Percentiles rank a stretch among this genome's conserved stretches.
phyloP scores from a whole-genome alignment of 768 basidiomycete species.

The Rhizopogon vesiculosus region DNA sequence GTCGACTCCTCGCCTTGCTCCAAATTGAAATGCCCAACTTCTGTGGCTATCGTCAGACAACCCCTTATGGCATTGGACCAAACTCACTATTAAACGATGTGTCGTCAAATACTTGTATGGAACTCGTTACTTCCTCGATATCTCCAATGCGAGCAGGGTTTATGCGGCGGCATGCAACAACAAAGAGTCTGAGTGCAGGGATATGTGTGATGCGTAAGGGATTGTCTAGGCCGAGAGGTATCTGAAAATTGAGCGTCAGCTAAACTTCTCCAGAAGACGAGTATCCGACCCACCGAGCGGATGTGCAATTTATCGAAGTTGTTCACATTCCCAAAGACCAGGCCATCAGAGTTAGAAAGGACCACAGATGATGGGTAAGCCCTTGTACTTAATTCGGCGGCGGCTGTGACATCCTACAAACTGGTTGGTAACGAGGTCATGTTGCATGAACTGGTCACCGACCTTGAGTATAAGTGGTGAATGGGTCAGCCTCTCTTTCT shows the following conservation, averaged over 20 bases:
- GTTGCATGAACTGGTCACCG: not conserved
- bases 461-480: slow-evolving; percentile 75
- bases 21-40: slow-evolving; percentile 25
- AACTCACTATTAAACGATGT: slow-evolving; percentile 56
- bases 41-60: slow-evolving; percentile 9
- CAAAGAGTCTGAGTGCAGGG: slow-evolving; percentile 50
- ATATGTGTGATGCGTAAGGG: slow-evolving; percentile 67
- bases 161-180: slow-evolving; percentile 55
- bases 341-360: slow-evolving; percentile 45
- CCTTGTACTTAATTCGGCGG: slow-evolving; percentile 43
- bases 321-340: slow-evolving; percentile 63
- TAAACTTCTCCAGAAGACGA: not conserved
- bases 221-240: slow-evolving; percentile 66
- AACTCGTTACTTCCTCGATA: slow-evolving; percentile 40
- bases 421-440: not conserved
- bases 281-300: slow-evolving; percentile 49
- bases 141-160: slow-evolving; percentile 54
- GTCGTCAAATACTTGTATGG: slow-evolving; percentile 66
- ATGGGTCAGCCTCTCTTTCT: slow-evolving; percentile 57
- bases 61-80: not conserved
- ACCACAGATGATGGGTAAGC: slow-evolving; percentile 52
- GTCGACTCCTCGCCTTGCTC: slow-evolving; percentile 59
- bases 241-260: slow-evolving; percentile 32
- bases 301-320: slow-evolving; percentile 80
- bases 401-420: slow-evolving; percentile 49